Evolutionary conservation across 495 filamentous ascomycete genomes (phyloP), one percentile per base, ranked within the genome.

Genomic region (Neurospora tetrasperma): DNA sequence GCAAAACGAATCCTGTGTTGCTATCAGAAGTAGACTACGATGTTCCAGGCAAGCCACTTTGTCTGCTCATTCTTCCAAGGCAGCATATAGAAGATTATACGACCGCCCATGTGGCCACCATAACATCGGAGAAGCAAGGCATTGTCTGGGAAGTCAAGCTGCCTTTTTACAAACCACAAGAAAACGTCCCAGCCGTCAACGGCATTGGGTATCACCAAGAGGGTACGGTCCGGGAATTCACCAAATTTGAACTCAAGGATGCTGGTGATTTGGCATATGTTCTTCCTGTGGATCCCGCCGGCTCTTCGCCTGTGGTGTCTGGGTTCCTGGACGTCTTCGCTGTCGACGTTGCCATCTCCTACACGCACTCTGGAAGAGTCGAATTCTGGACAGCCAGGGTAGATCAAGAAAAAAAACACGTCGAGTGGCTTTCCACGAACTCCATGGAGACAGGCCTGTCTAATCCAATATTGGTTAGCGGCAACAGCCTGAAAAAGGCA

Each of bases 321-420:
- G 92, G 90, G 6, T 97, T 93, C 73, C 86, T 97, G 68, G 94
- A 97, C 78, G 88, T 91, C 0, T 97, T 97, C 79, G 92, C 94
- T 14, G 89, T 91, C 40, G 94, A 97, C 75, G 90, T 97, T 69
- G 94, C 92, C 11, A 90, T 97, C 38, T 94, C 95, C 4, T 96
- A 96, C 77, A 95, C 92, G 1, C 83, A 88, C 16, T 88, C 85
- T 31, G 95, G 95, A 7, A 81, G 90, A 27, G 84, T 98, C 43
- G 88, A 89, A 69, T 94, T 94, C 42, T 97, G 94, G 94, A 92
- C 94, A 11, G 94, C 93, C 10, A 88, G 90, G 72, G 87, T 97
- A 44, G 86, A 93, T 74, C 81, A 82, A 14, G 80, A 83, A 68
- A 81, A 83, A 20, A 72, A 79, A 10, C 86, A 83, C 69, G 85